Evolutionary conservation across 2,329 filamentous ascomycete genomes (phyloP).

Genomic region (Claviceps sp.): DNA sequence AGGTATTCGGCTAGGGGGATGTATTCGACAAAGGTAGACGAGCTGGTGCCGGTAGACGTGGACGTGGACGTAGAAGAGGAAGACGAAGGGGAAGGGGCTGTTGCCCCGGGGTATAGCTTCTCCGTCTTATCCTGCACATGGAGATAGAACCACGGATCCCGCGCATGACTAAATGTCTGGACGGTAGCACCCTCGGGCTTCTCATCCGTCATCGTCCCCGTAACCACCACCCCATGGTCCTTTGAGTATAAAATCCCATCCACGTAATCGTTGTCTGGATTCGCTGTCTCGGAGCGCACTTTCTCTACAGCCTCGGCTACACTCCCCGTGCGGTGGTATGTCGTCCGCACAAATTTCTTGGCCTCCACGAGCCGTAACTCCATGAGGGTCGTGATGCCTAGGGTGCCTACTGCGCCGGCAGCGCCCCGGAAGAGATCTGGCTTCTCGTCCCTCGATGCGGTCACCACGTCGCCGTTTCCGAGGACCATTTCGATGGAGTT

Average conservation of each 20-base stretch:
- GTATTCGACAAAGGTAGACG: conserved; percentile 29
- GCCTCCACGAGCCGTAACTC: conserved; percentile 51
- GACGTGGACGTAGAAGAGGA: conserved; percentile 5
- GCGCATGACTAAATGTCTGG: conserved; percentile 45
- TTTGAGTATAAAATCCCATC: conserved; percentile 57
- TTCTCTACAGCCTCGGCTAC: conserved; percentile 32
- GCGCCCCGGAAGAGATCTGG: conserved; percentile 52
- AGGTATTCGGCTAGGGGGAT: conserved; percentile 60
- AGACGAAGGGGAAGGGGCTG: conserved; percentile 7
- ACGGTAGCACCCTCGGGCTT: conserved; percentile 21
- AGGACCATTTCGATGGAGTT: conserved; percentile 55
- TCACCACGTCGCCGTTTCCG: conserved; percentile 50
- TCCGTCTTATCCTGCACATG: conserved; percentile 42
- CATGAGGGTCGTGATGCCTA: conserved; percentile 54
- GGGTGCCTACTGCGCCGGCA: conserved; percentile 52
- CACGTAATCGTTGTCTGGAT: conserved; percentile 49
- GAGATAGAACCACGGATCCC: conserved; percentile 67
- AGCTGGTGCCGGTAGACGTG: too few species aligned
- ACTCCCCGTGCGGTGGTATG: conserved; percentile 42
- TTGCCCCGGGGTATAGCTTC: conserved; percentile 1
- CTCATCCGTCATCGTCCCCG: conserved; percentile 46
- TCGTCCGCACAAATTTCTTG: conserved; percentile 46
- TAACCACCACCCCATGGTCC: conserved; percentile 51
- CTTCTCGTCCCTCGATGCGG: conserved; percentile 28
- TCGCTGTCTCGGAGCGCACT: conserved; percentile 33